Evolutionary conservation across 306 rosid genomes (phyloP), one percentile per base, ranked within the genome.

Genomic region (Castanospermum australe): DNA sequence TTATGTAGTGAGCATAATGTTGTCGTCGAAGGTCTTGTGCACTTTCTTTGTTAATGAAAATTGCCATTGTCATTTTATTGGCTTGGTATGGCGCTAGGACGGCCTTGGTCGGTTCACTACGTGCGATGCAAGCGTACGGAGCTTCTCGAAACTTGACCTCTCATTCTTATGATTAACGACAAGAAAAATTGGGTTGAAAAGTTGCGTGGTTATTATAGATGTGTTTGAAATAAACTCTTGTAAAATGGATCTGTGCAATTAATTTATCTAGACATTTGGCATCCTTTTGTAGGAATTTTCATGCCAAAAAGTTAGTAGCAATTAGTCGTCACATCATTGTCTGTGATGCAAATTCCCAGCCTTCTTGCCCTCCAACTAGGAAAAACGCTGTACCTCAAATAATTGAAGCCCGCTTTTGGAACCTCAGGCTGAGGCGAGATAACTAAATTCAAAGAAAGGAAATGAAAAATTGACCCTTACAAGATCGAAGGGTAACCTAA

Each of bases 301-400:
- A 7, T 21, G 15, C 60, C 67, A 36, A 4, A 21, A 75, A 24
- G 28, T 61, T 17, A 38, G 20, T 21, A 24, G 57, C 62, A 5
- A 45, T 21, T 41, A 33, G 62, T 13, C 66, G 77, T 70, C 35
- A 59, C 71, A 42, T 78, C 75, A 47, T 36, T 83, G 72, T 38
- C 33, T 20, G 65, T 32, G 67, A 73, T 38, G 55, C 33, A 67
- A 66, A 10, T 38, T 67, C 21, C 32, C 39, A 38, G 57, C 20
- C 61, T 68, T 79, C 42, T 41, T 42, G 69, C 17, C 41, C 62
- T 61, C 75, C 75, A 71, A 56, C 72, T 60, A 51, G 44, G 79
- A 73, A 73, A 28, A 48, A 30, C 83, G 67, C 68, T 39, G 72
- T 36, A 47, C 42, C 62, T 74, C 81, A 76, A 78, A 84, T 79